Evolutionary conservation across 2,329 filamentous ascomycete species (phyloP).

Genomic region (Xylariaceae sp.): DNA sequence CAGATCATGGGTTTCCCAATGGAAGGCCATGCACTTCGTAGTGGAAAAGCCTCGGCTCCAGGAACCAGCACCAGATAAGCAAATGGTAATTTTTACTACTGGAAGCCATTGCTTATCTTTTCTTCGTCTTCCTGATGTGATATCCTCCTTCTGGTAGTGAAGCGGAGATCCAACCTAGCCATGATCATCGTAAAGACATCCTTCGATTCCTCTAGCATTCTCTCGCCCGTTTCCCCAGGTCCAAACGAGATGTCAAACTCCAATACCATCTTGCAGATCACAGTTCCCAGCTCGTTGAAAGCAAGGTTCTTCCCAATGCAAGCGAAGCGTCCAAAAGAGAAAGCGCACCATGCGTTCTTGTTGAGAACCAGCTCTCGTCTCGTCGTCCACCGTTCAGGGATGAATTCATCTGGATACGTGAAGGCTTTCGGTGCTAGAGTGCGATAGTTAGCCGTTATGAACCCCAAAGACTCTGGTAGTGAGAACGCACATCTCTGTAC

Average conservation of each 20-base stretch:
- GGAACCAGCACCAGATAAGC: too few relatives aligned
- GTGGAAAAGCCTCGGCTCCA: too few relatives aligned
- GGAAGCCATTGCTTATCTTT: slow-evolving; percentile 10
- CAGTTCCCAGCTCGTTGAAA: slow-evolving; percentile 12
- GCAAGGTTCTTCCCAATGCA: slow-evolving; percentile 16
- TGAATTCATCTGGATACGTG: slow-evolving; percentile 11
- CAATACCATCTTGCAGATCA: slow-evolving; percentile 14
- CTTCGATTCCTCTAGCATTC: slow-evolving; percentile 12
- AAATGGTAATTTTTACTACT: too few relatives aligned
- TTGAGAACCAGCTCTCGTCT: slow-evolving; percentile 10
- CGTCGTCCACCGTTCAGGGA: slow-evolving; percentile 16
- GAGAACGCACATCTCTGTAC: slow-evolving; percentile 13
- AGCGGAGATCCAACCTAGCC: slow-evolving; percentile 11
- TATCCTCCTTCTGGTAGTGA: slow-evolving; percentile 6
- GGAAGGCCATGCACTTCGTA: too few relatives aligned
- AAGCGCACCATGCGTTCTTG: slow-evolving; percentile 12
- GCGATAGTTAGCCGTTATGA: too few relatives aligned
- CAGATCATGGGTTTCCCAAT: too few relatives aligned
- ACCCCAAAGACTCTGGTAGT: too few relatives aligned
- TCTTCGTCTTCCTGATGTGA: slow-evolving; percentile 1
- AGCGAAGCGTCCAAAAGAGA: slow-evolving; percentile 14
- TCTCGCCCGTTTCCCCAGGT: slow-evolving; percentile 11
- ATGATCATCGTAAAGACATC: slow-evolving; percentile 14
- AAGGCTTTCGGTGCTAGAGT: slow-evolving; percentile 17
- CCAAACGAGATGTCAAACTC: slow-evolving; percentile 14